Base-by-base conservation (phyloP, 2,329 filamentous ascomycete species). In the Colletotrichum spinosum region DNA sequence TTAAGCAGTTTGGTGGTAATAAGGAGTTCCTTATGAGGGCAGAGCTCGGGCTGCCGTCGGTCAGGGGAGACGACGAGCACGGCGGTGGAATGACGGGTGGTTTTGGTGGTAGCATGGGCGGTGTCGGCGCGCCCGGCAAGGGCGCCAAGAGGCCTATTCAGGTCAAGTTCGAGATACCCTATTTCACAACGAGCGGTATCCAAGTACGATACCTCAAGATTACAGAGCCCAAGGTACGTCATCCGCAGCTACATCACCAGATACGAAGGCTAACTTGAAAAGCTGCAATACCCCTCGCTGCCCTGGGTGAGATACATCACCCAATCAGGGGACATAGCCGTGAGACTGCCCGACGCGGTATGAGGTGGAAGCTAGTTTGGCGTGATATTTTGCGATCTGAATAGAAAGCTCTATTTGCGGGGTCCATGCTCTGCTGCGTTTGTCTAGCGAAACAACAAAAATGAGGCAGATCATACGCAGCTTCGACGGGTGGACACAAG, bases 101-200 rank as follows among this genome's bases (percentile, higher is more conserved):
- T 1, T 97, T 97, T 73, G 95, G 95, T 68, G 95, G 95, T 17
- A 97, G 93, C 76, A 97, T 97, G 94, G 95, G 95, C 65, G 95
- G 95, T 69, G 88, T 96, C 35, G 89, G 87, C n/a, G 86, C 89
- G 5, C 78, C 80, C 17, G 90, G 89, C 64, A 98, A 98, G 82
- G 92, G 92, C 17, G 87, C 88, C 62, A 99, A 98, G 86, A 85
- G 96, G 71, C 96, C 96, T 1, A 99, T 99, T 74, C 95, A 94
- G 78, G 96, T 99, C 82, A 99, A 99, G 83, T 99, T 99, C 77
- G 96, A 99, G 83, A 99, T 99, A 75, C 96, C 96, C n/a, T 99
- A 99, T 81, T 99, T 99, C 78, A 99, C 96, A n/a, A 99, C 97
- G 3, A 97, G 92, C 81, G 96, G 96, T 69, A 99, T 99, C 72